These are phyloP conservation scores for Sphagnum fallax DNA, from an alignment of 228 moss, liverwort and hornwort genomes.

Conservation along the genomic window DNA sequence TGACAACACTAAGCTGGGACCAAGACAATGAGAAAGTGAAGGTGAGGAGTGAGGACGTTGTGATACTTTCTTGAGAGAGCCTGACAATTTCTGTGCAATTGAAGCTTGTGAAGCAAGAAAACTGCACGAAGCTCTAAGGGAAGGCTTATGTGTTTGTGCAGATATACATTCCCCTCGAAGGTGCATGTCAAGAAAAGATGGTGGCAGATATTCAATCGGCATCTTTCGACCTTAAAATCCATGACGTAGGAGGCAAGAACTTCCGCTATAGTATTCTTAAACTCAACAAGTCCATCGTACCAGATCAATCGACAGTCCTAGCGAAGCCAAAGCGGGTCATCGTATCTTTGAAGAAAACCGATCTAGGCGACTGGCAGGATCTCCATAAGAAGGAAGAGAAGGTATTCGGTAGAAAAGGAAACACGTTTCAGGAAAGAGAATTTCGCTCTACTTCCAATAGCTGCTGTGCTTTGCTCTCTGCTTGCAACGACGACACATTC, in stretches of 20 bases:
- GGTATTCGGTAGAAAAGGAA: constrained; percentile 11
- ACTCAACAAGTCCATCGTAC: constrained; percentile 40
- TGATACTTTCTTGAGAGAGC: background rate
- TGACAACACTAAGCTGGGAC: constrained; percentile 76
- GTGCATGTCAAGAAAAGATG: constrained; percentile 59
- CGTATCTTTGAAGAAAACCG: constrained; percentile 49
- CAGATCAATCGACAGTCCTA: constrained; percentile 34
- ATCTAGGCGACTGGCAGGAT: constrained; percentile 50
- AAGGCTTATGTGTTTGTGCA: constrained; percentile 7
- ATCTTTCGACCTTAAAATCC: constrained; percentile 52
- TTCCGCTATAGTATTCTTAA: constrained; percentile 61
- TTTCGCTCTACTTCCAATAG: too few relatives aligned
- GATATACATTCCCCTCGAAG: constrained; percentile 72
- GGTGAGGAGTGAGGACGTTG: constrained; percentile 11
- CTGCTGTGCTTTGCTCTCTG: too few relatives aligned
- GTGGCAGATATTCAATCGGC: constrained; percentile 36
- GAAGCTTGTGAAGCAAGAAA: too few relatives aligned
- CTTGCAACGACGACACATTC: too few relatives aligned
- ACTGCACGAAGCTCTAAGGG: background rate
- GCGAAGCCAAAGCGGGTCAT: constrained; percentile 69
- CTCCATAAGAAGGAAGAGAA: constrained; percentile 73
- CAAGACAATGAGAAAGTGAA: constrained; percentile 72
- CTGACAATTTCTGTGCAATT: too few relatives aligned
- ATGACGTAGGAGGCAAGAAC: constrained; percentile 63
- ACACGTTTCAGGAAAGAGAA: background rate